Evolutionary conservation across 257 asterid genomes (phyloP).

Genomic region (Marsdenia floribunda): DNA sequence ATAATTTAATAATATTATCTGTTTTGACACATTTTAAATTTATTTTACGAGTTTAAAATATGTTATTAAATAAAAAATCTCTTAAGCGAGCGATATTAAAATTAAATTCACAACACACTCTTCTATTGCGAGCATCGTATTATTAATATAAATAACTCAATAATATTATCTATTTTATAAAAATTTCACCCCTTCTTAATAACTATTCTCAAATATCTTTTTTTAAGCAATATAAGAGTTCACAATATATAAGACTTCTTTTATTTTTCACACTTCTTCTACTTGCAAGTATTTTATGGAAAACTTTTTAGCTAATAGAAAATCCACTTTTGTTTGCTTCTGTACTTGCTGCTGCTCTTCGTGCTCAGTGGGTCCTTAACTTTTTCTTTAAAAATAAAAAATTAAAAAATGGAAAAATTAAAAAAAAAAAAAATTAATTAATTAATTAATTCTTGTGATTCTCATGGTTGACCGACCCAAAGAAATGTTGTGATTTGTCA

Average conservation of each 20-base stretch:
- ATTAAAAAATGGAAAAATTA: neutral
- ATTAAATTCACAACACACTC: too few species aligned
- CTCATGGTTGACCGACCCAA: neutral
- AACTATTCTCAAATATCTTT: too few species aligned
- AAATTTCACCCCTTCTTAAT: too few species aligned
- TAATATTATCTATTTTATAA: too few species aligned
- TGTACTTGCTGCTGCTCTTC: conserved; percentile 3
- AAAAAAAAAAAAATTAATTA: neutral
- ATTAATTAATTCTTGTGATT: neutral
- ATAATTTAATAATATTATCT: too few species aligned
- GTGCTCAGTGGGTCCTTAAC: neutral
- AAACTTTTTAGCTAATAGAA: conserved; percentile 1
- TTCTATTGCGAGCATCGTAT: too few species aligned
- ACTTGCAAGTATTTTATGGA: neutral
- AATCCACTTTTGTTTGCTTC: conserved; percentile 4
- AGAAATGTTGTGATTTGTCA: conserved; percentile 13
- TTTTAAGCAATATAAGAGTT: too few species aligned
- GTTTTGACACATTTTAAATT: too few species aligned
- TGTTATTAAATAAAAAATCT: too few species aligned
- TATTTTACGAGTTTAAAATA: too few species aligned
- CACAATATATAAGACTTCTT: neutral
- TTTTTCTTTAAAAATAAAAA: neutral
- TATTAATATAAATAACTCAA: too few species aligned
- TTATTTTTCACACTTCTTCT: neutral
- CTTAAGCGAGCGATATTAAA: too few species aligned